Conservation (phyloP, 2,329 filamentous ascomycete genomes). For the Aaosphaeria pasadenensis region DNA sequence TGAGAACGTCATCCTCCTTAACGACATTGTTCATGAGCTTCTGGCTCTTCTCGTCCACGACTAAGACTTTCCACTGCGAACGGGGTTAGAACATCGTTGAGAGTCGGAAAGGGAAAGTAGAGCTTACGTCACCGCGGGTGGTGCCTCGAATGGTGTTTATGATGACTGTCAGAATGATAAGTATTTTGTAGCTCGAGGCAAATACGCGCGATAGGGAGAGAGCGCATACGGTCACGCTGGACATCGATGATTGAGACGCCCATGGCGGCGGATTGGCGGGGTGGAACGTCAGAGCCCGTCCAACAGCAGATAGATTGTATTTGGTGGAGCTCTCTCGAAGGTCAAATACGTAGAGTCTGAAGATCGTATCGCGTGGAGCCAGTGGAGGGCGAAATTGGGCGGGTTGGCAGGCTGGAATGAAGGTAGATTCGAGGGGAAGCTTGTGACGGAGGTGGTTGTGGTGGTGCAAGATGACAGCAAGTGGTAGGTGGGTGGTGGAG, state of each 20-base stretch:
- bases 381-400: too few relatives aligned
- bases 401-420: too few relatives aligned
- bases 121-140: conserved; percentile 73
- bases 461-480: background rate
- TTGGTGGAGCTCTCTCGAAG: too few relatives aligned
- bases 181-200: background rate
- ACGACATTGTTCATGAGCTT: conserved; percentile 87
- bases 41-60: conserved; percentile 79
- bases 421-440: background rate
- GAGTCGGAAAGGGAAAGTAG: conserved; percentile 5
- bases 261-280: conserved; percentile 57
- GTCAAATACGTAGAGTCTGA: too few relatives aligned
- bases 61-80: conserved; percentile 88
- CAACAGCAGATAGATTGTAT: too few relatives aligned
- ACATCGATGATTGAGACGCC: conserved; percentile 79
- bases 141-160: conserved; percentile 72
- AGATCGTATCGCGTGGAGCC: too few relatives aligned
- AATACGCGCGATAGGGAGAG: background rate
- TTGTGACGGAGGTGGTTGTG: background rate
- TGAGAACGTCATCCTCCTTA: conserved; percentile 95
- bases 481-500: background rate
- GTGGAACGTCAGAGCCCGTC: background rate
- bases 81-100: conserved; percentile 18
- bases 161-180: conserved; percentile 53
- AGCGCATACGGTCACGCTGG: conserved; percentile 66